Evolutionary conservation across 495 filamentous ascomycete genomes (phyloP), one percentile per base, ranked within the genome.

Genomic region (Trichoderma parareesei): DNA sequence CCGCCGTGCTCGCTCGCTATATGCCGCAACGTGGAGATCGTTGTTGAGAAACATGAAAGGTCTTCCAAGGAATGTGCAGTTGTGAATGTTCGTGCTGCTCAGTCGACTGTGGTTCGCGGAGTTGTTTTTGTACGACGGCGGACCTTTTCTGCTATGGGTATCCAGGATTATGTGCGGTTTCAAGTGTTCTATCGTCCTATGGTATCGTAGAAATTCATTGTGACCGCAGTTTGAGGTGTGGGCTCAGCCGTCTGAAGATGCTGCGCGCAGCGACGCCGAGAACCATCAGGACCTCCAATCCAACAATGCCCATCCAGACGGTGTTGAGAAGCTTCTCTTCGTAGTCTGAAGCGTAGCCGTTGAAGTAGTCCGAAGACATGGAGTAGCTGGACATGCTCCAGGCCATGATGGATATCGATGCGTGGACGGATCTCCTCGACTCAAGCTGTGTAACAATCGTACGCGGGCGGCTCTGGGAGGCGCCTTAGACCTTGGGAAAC

Each of bases 261-360:
- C 71, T 65, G 2, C 68, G 65, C n/a, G 76, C 33, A 1, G 72
- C 67, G 1, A 78, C 75, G 10, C 72, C 70, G 14, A 73, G 46
- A 0, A 81, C 75, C 67, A 81, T 74, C 62, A 76, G 60, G 3
- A 76, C 74, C 66, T 81, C 77, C 11, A 80, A 60, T 16, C 70
- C 70, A 27, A 81, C 62, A 41, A 81, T 69, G 14, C 75, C 71
- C 63, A 81, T 74, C 79, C 79, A 81, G 61, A 81, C 69, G 43
- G 70, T 70, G 69, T 81, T 78, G n/a, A 81, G 66, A 1, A 78
- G 59, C 57, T 75, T 68, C 62, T 76, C 71, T 42, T 79, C 72
- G 61, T 76, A 72, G 44, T 65, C 72, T 27, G 69, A 64, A 33
- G 62, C 18, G 44, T 64, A 64, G 62, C 62, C 62, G 43, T 64